Percentiles rank a stretch among this genome's conserved stretches.
Evolutionary conservation across 768 basidiomycete genomes (phyloP).

Genomic region (Omphalotus guepiniiformis): DNA sequence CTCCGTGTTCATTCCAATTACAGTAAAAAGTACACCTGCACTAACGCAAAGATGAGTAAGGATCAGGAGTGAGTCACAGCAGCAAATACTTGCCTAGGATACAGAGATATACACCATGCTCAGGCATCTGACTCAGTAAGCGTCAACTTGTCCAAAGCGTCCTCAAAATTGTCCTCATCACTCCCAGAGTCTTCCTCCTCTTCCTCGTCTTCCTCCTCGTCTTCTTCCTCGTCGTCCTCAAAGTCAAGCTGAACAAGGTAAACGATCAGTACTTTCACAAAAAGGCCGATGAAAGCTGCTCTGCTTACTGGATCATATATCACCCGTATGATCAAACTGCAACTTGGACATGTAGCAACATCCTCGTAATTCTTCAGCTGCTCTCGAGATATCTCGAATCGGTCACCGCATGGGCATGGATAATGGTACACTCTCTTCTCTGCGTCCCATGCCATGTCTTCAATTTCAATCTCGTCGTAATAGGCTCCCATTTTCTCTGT

Average conservation of each 20-base stretch:
- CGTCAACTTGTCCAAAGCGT: conserved; percentile 62
- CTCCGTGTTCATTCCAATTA: no score
- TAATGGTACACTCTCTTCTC: conserved; percentile 86
- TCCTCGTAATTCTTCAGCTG: conserved; percentile 91
- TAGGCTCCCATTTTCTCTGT: conserved; percentile 43
- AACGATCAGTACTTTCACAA: conserved; percentile 7
- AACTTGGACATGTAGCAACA: conserved; percentile 94
- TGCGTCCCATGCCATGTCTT: conserved; percentile 70
- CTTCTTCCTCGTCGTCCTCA: conserved; percentile 65
- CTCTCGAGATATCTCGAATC: conserved; percentile 87
- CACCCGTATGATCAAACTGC: conserved; percentile 88
- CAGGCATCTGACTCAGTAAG: no score
- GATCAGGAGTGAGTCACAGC: no score
- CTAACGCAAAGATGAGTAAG: no score
- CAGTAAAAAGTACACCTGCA: no score
- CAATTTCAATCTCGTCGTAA: conserved; percentile 81
- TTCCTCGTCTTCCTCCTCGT: conserved; percentile 36
- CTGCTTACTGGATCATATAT: conserved; percentile 88
- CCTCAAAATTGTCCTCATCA: conserved; percentile 50
- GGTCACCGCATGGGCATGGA: conserved; percentile 96
- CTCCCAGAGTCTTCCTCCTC: conserved; percentile 32
- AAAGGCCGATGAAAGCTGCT: conserved; percentile 9
- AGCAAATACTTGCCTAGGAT: no score
- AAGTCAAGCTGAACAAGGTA: conserved; percentile 66
- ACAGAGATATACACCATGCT: no score